A percentile compares a stretch with the other conserved stretches of the same genome.
Conservation (phyloP, 2,329 filamentous ascomycete genomes). For the Penicillium occitanis region DNA sequence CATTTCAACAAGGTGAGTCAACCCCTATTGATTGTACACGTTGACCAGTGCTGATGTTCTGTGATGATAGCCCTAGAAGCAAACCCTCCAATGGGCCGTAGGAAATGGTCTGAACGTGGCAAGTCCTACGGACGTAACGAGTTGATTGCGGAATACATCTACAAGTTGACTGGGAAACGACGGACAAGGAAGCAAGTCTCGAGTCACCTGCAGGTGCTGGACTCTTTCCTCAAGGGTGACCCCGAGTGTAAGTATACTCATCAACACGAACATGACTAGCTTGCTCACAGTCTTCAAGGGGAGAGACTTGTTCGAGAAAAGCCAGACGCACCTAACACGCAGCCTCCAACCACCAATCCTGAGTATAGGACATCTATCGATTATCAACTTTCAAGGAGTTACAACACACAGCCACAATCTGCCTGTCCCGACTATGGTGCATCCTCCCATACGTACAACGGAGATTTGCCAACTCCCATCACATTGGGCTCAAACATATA, state of each 20-base stretch:
- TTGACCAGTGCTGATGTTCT: background rate
- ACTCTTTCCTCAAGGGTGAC: slow-evolving; percentile 55
- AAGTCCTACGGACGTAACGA: slow-evolving; percentile 62
- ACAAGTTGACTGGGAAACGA: slow-evolving; percentile 53
- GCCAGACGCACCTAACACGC: slow-evolving; percentile 35
- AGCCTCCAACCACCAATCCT: slow-evolving; percentile 32
- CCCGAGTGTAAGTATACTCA: slow-evolving; percentile 48
- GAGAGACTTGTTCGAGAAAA: slow-evolving; percentile 42
- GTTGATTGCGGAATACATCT: slow-evolving; percentile 60
- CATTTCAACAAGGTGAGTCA: slow-evolving; percentile 48
- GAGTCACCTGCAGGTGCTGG: slow-evolving; percentile 64
- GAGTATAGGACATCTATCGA: slow-evolving; percentile 37
- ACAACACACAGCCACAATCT: slow-evolving; percentile 29
- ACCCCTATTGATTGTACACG: slow-evolving; percentile 21
- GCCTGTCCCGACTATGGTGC: slow-evolving; percentile 36
- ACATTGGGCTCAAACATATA: slow-evolving; percentile 37
- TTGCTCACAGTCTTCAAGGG: slow-evolving; percentile 28
- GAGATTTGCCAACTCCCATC: slow-evolving; percentile 37
- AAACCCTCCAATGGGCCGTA: slow-evolving; percentile 58
- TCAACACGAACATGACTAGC: slow-evolving; percentile 17
- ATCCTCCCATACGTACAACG: slow-evolving; percentile 34
- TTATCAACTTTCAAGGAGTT: slow-evolving; percentile 33
- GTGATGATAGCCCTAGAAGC: slow-evolving; percentile 49
- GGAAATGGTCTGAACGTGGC: slow-evolving; percentile 53
- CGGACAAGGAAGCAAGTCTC: slow-evolving; percentile 62